Base-by-base conservation (phyloP, 192 early-diverging fungal species). In the Rhizoclosmatium globosum region DNA sequence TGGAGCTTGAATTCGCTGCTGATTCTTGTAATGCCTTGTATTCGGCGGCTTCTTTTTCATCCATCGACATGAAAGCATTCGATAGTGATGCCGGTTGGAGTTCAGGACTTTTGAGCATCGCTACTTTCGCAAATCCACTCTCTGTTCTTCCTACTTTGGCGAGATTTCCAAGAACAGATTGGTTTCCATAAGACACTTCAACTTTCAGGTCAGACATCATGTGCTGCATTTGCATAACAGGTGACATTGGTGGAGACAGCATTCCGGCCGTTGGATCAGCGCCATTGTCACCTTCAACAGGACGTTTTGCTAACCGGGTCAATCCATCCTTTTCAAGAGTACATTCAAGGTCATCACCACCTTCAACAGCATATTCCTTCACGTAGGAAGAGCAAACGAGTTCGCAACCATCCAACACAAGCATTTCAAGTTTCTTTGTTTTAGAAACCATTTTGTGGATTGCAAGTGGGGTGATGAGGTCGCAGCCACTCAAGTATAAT, bases 351-450 rank as follows among this genome's bases (percentile, higher is more conserved):
- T 85, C 84, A 62, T 88, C 84, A 3, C 47, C 64, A n/a, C 79
- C 69, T 53, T 79, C 69, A 9, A 64, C 80, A 9, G 87, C 85
- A 48, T 82, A 82, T 15, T 59, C 50, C 42, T 87, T 79, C 42
- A 89, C 74, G 48, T 64, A 87, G 15, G 79, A 74, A 13, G 78
- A 76, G 21, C 79, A 39, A 31, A 89, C 71, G 45, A 74, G 60
- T 21, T 87, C 87, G 57, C 87, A 89, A 38, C 87, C 87, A 74
- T 89, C 87, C 71, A 89, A 53, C 2, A 89, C 84, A 44, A 89
- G 79, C 13, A 85, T 62, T 47, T 84, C 71, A 17, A 88, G 83
- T 17, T 64, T 17, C 19, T 21, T 11, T 17, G 74, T 44, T 9
- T 83, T 81, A 45, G 82, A 71, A 4, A 82, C 85, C n/a, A 89